phyloP scores from a whole-genome alignment of 2,329 filamentous ascomycete species.

The Penicillium sumatraense region DNA sequence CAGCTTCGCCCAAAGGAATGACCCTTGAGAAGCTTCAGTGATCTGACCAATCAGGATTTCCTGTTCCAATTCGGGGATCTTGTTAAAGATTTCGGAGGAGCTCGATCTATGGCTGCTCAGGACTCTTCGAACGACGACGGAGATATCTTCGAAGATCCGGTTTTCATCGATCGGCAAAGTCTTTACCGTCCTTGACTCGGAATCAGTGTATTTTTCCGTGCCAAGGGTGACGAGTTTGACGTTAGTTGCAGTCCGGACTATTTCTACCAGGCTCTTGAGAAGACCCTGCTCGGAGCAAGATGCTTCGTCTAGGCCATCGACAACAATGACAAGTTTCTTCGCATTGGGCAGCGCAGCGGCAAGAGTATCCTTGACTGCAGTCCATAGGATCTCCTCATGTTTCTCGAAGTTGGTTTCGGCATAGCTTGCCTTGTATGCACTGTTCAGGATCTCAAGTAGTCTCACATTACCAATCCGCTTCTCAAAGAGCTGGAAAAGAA shows the following conservation, averaged over 20 bases:
- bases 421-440: conserved; percentile 34
- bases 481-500: conserved; percentile 44
- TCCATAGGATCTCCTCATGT: conserved; percentile 44
- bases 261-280: conserved; percentile 31
- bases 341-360: conserved; percentile 31
- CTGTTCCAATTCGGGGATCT: conserved; percentile 36
- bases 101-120: too few relatives aligned
- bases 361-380: conserved; percentile 35
- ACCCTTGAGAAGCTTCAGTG: conserved; percentile 39
- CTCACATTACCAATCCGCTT: conserved; percentile 45
- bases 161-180: conserved; percentile 35
- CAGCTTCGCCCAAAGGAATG: conserved; percentile 47
- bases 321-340: conserved; percentile 42
- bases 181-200: conserved; percentile 11
- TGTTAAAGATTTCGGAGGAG: conserved; percentile 25
- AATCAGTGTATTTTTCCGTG: conserved; percentile 26
- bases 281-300: conserved; percentile 34
- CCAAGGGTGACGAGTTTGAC: conserved; percentile 39
- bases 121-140: conserved; percentile 36
- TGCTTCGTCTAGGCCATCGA: conserved; percentile 46
- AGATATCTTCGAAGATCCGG: conserved; percentile 42
- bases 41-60: conserved; percentile 39
- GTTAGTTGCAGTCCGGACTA: conserved; percentile 24
- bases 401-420: conserved; percentile 28
- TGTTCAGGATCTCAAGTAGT: conserved; percentile 39